Conservation (phyloP, 2,329 filamentous ascomycete species). For the Phaeosphaeria sp. region DNA sequence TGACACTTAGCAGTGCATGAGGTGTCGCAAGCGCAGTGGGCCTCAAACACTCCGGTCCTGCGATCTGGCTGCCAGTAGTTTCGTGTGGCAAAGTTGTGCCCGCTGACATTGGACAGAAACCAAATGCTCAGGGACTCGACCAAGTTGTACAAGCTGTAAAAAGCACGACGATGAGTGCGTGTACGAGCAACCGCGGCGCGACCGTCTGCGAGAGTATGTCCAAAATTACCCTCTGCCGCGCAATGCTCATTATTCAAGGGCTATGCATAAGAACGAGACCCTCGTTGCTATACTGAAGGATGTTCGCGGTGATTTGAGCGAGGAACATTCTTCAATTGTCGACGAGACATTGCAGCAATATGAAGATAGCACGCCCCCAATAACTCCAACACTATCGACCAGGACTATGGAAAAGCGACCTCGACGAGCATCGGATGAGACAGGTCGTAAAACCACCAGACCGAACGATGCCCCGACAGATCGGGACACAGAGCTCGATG, state of each 20-base stretch:
- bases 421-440: slow-evolving; percentile 4
- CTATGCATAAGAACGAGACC: slow-evolving; percentile 17
- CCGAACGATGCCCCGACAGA: too few relatives aligned
- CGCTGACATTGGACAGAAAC: slow-evolving; percentile 25
- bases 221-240: too few relatives aligned
- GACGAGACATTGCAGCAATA: slow-evolving; percentile 15
- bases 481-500: slow-evolving; percentile 35
- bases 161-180: slow-evolving; percentile 32
- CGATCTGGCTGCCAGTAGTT: neutral
- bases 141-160: slow-evolving; percentile 41
- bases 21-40: slow-evolving; percentile 28
- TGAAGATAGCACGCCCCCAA: slow-evolving; percentile 11
- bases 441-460: neutral
- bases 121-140: slow-evolving; percentile 44
- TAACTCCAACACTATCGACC: neutral
- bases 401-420: slow-evolving; percentile 10
- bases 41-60: neutral
- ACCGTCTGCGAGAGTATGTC: slow-evolving; percentile 38
- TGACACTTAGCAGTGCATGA: slow-evolving; percentile 17
- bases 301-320: slow-evolving; percentile 16
- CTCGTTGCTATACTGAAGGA: slow-evolving; percentile 25
- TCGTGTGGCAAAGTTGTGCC: neutral
- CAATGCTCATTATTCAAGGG: slow-evolving; percentile 1
- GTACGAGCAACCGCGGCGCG: slow-evolving; percentile 42
- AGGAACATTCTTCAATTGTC: slow-evolving; percentile 13